Conservation (phyloP, 306 rosid genomes). For the Cucurbita moschata region DNA sequence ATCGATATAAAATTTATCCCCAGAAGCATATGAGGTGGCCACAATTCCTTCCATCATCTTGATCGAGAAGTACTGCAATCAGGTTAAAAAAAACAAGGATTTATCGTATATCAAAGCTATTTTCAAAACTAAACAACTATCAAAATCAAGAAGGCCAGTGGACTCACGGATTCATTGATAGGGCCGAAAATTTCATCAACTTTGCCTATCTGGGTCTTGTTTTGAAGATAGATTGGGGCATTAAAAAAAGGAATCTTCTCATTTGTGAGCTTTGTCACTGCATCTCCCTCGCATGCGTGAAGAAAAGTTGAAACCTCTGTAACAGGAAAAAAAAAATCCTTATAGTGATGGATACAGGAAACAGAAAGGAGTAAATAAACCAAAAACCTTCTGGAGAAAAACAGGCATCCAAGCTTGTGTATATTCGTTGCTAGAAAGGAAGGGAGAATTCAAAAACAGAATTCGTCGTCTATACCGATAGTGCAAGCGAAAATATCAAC, state of each 20-base stretch:
- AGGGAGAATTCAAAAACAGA: not conserved
- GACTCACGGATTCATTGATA: constrained; percentile 30
- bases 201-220: constrained; percentile 96
- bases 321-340: not conserved
- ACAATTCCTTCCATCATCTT: constrained; percentile 95
- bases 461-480: not conserved
- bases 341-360: not conserved
- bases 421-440: not conserved
- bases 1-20: constrained; percentile 84
- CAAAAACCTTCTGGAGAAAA: not conserved
- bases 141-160: not conserved
- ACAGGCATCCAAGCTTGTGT: not conserved
- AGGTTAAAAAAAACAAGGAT: not conserved
- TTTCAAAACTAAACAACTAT: not conserved
- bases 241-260: constrained; percentile 78
- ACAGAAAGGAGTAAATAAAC: not conserved
- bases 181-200: constrained; percentile 87
- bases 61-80: constrained; percentile 56
- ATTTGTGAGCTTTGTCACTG: constrained; percentile 74
- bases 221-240: constrained; percentile 87
- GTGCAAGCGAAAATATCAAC: not conserved
- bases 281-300: constrained; percentile 94
- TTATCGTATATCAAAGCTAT: not conserved
- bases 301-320: constrained; percentile 74
- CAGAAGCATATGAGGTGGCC: constrained; percentile 61